These are phyloP conservation scores for Cladosporium sp. DNA, from an alignment of 2,329 filamentous ascomycete genomes.

Conservation along the genomic window DNA sequence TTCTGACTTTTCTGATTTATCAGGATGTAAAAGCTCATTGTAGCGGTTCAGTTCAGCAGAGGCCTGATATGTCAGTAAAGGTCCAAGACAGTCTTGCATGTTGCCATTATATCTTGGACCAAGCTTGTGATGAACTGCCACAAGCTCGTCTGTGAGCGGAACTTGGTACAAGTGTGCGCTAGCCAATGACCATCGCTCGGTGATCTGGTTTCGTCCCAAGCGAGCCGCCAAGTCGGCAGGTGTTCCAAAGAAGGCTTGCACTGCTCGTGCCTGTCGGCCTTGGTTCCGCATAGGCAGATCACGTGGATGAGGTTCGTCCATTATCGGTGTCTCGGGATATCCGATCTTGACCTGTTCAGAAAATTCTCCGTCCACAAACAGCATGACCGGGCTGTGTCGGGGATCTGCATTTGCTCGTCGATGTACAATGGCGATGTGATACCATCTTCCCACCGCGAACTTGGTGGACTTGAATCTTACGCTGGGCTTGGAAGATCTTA, in stretches of 20 bases:
- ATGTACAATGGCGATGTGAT: conserved; percentile 88
- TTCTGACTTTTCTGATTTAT: conserved; percentile 85
- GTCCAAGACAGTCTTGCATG: conserved; percentile 92
- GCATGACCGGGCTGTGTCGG: conserved; percentile 53
- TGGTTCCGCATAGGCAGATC: conserved; percentile 7
- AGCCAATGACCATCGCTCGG: conserved; percentile 82
- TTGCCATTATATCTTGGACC: conserved; percentile 92
- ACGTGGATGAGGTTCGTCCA: conserved; percentile 13
- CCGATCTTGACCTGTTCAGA: conserved; percentile 85
- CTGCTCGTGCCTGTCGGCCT: conserved; percentile 50
- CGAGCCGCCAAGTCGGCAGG: conserved; percentile 79
- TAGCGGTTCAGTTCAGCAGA: conserved; percentile 86
- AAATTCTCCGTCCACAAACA: conserved; percentile 92
- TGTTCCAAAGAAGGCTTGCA: conserved; percentile 91
- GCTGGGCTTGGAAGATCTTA: conserved; percentile 79
- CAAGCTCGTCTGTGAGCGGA: conserved; percentile 80
- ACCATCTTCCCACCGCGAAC: conserved; percentile 79
- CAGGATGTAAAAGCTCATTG: conserved; percentile 84
- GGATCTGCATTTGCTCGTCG: conserved; percentile 38
- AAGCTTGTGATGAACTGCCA: conserved; percentile 85
- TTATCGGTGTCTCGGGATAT: conserved; percentile 73
- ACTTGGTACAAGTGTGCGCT: conserved; percentile 87
- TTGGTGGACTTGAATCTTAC: conserved; percentile 83
- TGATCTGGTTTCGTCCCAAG: conserved; percentile 67
- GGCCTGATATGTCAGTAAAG: conserved; percentile 92